Conservation (phyloP, 78 protist species). For the Guillardia theta region DNA sequence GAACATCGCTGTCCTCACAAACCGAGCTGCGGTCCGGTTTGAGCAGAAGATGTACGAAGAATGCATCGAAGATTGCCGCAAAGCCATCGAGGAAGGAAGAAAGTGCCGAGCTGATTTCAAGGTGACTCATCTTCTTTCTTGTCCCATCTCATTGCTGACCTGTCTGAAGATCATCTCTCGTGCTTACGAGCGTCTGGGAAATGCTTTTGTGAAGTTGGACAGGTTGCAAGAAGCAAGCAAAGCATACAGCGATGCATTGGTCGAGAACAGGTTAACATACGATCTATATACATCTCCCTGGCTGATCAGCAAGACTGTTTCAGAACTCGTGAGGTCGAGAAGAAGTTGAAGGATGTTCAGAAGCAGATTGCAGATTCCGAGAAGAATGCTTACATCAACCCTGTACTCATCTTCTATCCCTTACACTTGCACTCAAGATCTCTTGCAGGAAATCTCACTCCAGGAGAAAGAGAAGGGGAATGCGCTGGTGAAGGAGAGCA, state of each 20-base stretch:
- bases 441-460: neutral
- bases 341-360: slow-evolving; percentile 50
- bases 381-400: neutral
- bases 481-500: slow-evolving; percentile 74
- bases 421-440: neutral
- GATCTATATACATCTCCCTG: too few species aligned
- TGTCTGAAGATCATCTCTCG: neutral
- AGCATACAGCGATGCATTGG: slow-evolving; percentile 58
- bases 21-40: slow-evolving; percentile 18
- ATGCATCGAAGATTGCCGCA: neutral
- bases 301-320: too few species aligned
- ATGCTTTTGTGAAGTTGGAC: slow-evolving; percentile 45
- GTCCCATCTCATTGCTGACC: neutral
- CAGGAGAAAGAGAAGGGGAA: slow-evolving; percentile 78
- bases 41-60: neutral
- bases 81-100: slow-evolving; percentile 65
- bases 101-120: slow-evolving; percentile 64
- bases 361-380: slow-evolving; percentile 30
- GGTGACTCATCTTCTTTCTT: neutral
- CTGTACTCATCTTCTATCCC: neutral
- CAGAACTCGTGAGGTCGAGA: slow-evolving; percentile 18
- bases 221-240: slow-evolving; percentile 58
- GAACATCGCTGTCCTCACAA: slow-evolving; percentile 21
- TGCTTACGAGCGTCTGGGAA: slow-evolving; percentile 71
- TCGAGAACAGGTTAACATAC: slow-evolving; percentile 81